Conservation (phyloP, 768 basidiomycete genomes). For the Panaeolus papilionaceus region DNA sequence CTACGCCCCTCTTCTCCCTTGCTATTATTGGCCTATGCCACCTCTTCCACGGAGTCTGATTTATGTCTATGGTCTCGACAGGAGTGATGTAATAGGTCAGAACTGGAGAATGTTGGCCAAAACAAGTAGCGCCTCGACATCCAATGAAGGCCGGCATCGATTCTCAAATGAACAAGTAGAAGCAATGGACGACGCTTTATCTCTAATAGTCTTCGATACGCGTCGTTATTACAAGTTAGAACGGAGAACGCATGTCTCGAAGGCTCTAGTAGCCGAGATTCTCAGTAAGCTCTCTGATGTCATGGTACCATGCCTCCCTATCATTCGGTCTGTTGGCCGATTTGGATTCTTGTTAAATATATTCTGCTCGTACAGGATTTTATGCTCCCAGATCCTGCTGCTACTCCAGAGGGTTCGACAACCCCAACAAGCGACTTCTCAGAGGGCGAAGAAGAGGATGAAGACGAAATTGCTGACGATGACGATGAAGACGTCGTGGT, state of each 20-base stretch:
- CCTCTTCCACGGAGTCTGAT: conserved; percentile 7
- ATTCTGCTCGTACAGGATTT: conserved; percentile 4
- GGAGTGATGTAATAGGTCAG: conserved; percentile 8
- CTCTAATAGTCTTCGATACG: conserved; percentile 1
- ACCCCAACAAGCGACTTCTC: not conserved
- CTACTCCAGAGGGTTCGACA: conserved; percentile 4
- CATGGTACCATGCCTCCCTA: conserved; percentile 3
- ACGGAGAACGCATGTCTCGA: conserved; percentile 2
- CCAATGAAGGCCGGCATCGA: not conserved
- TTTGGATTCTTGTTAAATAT: not conserved
- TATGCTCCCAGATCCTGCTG: conserved; percentile 6
- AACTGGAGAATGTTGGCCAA: conserved; percentile 4
- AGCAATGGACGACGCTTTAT: conserved; percentile 11
- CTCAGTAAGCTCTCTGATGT: conserved; percentile 2
- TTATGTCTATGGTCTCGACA: not conserved
- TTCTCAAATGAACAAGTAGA: conserved; percentile 7
- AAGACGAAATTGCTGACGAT: not conserved
- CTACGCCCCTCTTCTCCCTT: not conserved
- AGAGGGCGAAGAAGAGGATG: not conserved
- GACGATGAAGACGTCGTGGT: not conserved
- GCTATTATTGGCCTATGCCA: not conserved
- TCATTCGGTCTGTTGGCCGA: not conserved
- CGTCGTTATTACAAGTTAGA: conserved; percentile 6
- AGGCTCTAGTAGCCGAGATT: conserved; percentile 6
- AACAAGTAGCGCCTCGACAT: not conserved